Percentiles rank a stretch among this genome's conserved stretches.
phyloP scores from a whole-genome alignment of 2,329 filamentous ascomycete genomes.

The Dryadomyces sulphureus region DNA sequence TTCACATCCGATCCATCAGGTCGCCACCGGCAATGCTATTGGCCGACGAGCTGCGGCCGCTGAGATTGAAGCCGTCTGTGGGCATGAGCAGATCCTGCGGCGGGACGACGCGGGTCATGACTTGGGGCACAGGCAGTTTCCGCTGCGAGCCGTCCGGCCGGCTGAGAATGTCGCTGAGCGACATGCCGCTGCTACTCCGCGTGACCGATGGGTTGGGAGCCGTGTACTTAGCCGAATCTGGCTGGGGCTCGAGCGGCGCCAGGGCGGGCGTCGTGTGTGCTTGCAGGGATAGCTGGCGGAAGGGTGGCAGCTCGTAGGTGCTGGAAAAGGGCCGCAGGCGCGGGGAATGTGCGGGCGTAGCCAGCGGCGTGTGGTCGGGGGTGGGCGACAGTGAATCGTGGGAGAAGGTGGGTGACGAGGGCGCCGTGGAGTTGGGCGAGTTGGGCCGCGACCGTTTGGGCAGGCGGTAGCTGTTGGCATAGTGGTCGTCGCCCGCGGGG shows the following conservation, averaged over 20 bases:
- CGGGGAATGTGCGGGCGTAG: conserved; percentile 88
- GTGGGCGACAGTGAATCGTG: conserved; percentile 92
- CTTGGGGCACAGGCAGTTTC: conserved; percentile 80
- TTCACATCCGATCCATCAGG: conserved; percentile 23
- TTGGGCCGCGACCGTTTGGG: conserved; percentile 84
- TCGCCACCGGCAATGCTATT: conserved; percentile 66
- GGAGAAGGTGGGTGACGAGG: conserved; percentile 90
- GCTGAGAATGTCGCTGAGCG: conserved; percentile 85
- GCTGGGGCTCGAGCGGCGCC: conserved; percentile 43
- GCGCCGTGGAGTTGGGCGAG: conserved; percentile 88
- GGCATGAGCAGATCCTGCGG: conserved; percentile 71
- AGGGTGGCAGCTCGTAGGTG: conserved; percentile 67
- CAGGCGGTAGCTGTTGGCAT: conserved; percentile 50
- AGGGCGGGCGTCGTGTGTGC: conserved; percentile 36
- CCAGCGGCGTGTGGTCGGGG: conserved; percentile 95
- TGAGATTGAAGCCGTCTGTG: conserved; percentile 49
- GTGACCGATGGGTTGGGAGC: conserved; percentile 39
- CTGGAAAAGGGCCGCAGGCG: conserved; percentile 68
- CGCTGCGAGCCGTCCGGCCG: conserved; percentile 74
- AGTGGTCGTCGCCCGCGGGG: conserved; percentile 51
- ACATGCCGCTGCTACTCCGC: conserved; percentile 51
- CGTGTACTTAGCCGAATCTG: conserved; percentile 24
- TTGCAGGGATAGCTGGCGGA: conserved; percentile 49
- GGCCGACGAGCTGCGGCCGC: conserved; percentile 61
- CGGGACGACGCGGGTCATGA: conserved; percentile 68